Evolutionary conservation across 2,329 filamentous ascomycete genomes (phyloP).

Genomic region (Mycosphaerelloides madeirae): DNA sequence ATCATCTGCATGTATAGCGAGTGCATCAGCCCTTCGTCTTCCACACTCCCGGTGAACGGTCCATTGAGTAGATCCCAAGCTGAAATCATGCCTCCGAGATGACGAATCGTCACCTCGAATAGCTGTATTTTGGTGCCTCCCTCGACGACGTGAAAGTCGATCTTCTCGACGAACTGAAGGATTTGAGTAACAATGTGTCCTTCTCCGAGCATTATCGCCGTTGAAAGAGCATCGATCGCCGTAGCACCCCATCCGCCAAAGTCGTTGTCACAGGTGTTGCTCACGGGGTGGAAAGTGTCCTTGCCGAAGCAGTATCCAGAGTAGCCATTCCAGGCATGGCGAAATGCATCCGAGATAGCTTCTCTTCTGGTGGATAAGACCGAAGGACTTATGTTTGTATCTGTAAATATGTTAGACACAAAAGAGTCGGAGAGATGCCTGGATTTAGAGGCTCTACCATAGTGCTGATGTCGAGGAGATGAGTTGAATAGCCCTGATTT

Average conservation of each 20-base stretch:
- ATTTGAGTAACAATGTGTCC: conserved; percentile 64
- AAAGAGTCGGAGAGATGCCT: background rate
- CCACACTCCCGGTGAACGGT: conserved; percentile 42
- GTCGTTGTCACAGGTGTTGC: conserved; percentile 62
- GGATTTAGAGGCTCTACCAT: background rate
- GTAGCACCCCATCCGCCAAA: conserved; percentile 81
- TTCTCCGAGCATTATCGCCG: conserved; percentile 72
- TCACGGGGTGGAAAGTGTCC: conserved; percentile 65
- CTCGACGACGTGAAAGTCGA: conserved; percentile 61
- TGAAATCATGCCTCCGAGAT: conserved; percentile 74
- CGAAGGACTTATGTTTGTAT: background rate
- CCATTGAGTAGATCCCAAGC: conserved; percentile 70
- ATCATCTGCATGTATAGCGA: conserved; percentile 62
- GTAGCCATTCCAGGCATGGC: conserved; percentile 58
- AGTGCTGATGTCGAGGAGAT: background rate
- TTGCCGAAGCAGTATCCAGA: conserved; percentile 33
- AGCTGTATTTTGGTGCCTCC: conserved; percentile 50
- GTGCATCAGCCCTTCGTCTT: conserved; percentile 46
- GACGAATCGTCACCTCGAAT: conserved; percentile 89
- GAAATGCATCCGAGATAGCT: background rate
- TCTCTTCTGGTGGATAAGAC: background rate
- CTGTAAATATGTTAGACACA: background rate
- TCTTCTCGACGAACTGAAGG: conserved; percentile 61
- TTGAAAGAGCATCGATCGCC: conserved; percentile 74
- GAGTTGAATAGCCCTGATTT: background rate